Percentiles rank a stretch among this genome's conserved stretches.
Conservation (phyloP, 768 basidiomycete genomes). For the Psilocybe sp. region DNA sequence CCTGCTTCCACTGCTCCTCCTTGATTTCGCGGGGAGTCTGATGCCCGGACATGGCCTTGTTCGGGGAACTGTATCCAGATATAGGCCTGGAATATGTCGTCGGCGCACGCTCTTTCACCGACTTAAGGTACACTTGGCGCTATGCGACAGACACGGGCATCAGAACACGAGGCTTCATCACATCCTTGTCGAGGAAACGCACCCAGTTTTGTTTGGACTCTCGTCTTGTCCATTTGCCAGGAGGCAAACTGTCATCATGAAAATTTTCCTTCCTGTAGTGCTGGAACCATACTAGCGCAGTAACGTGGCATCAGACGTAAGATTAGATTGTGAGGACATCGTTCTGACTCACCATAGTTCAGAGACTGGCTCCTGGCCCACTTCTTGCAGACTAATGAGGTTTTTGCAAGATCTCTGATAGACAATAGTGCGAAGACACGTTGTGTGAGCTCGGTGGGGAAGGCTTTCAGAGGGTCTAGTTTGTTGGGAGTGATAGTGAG, state of each 20-base stretch:
- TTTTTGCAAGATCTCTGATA: constrained; percentile 67
- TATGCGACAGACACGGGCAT: constrained; percentile 19
- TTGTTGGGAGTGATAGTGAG: constrained; percentile 37
- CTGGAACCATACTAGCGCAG: constrained; percentile 83
- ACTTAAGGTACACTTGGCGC: constrained; percentile 51
- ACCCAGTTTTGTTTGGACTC: constrained; percentile 96
- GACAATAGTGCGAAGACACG: constrained; percentile 66
- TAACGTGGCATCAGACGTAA: neutral
- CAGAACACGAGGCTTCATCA: constrained; percentile 5
- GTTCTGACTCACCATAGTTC: constrained; percentile 71
- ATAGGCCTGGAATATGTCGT: constrained; percentile 31
- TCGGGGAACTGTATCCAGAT: constrained; percentile 52
- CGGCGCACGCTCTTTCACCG: constrained; percentile 38
- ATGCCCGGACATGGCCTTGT: constrained; percentile 48
- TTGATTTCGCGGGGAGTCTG: constrained; percentile 77
- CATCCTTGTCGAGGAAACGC: constrained; percentile 17
- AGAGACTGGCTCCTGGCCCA: constrained; percentile 89
- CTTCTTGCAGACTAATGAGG: constrained; percentile 78
- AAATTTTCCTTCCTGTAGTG: constrained; percentile 87
- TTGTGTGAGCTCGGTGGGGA: constrained; percentile 84
- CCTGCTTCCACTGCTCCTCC: constrained; percentile 71
- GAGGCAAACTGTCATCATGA: constrained; percentile 71
- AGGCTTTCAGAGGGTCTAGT: constrained; percentile 61
- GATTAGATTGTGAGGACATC: neutral
- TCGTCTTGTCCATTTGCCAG: constrained; percentile 87